Evolutionary conservation across 805 yeast species (phyloP).

Genomic region (Yamadazyma akitaensis): DNA sequence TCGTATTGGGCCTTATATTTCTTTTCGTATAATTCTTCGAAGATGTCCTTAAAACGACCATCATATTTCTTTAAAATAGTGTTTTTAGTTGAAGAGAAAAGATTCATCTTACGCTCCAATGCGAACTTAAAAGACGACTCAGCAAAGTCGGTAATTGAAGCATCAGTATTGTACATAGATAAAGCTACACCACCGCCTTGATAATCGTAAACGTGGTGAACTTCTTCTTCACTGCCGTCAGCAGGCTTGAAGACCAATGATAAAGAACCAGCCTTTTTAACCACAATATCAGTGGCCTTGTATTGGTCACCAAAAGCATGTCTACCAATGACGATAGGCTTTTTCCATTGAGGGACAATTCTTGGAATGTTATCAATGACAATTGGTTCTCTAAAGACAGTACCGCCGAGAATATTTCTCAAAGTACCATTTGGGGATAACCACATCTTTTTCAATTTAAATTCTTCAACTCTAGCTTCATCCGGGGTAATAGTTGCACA

Average conservation of each 20-base stretch:
- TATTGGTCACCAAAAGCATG: constrained; percentile 98
- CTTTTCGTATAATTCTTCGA: constrained; percentile 72
- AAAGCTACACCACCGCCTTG: constrained; percentile 76
- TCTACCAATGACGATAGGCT: constrained; percentile 95
- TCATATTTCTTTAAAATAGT: constrained; percentile 92
- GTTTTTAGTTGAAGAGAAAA: constrained; percentile 89
- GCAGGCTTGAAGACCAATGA: constrained; percentile 73
- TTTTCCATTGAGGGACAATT: constrained; percentile 86
- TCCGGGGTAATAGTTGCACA: constrained; percentile 99
- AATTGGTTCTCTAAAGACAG: constrained; percentile 96
- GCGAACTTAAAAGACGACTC: constrained; percentile 89
- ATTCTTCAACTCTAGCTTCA: constrained; percentile 92
- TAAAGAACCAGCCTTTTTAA: constrained; percentile 77
- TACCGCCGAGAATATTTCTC: constrained; percentile 92
- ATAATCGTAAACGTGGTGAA: constrained; percentile 64
- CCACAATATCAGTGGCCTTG: constrained; percentile 82
- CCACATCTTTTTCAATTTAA: constrained; percentile 93
- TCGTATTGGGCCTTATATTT: constrained; percentile 73
- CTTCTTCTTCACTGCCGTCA: constrained; percentile 54
- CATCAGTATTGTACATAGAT: constrained; percentile 95
- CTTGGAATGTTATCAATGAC: constrained; percentile 87
- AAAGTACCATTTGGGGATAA: constrained; percentile 95
- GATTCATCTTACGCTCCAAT: constrained; percentile 67
- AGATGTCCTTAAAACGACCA: constrained; percentile 92
- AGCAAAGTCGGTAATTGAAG: constrained; percentile 89